Base-by-base conservation (phyloP, 768 basidiomycete species). In the Lyophyllum semitale region DNA sequence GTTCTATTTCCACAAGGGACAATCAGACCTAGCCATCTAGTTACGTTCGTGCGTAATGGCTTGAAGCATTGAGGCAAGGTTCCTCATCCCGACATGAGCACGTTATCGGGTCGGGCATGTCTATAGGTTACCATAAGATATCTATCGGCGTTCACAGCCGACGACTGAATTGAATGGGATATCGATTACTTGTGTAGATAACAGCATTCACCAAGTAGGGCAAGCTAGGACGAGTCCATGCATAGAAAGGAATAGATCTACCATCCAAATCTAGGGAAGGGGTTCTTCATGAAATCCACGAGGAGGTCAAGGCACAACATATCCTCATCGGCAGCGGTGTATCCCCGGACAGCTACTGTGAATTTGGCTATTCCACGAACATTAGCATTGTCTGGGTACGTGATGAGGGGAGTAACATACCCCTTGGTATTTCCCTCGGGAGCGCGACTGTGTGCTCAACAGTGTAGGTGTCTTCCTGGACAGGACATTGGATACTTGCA, bases 371-470 rank as follows among this genome's bases (percentile, higher is more conserved):
- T 27, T 27, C 33, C 22, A 46, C 29, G 17, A 38, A 23, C 38
- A 51, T 50, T 43, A 53, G 33, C 59, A 40, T 38, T 48, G 18
- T 25, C 48, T 17, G 26, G 38, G 26, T 27, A 32, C 46, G 25
- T 26, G 22, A 32, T 35, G 25, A 15, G 25, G 15, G 25, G 26
- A 50, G 18, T 20, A 63, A 48, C 77, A 51, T 54, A 84, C 85
- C 95, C 71, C 74, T 79, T 0, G 97, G 97, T 48, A 99, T 95
- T 73, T 98, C 94, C 63, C 81, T 90, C 12, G 97, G 97, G 12
- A 99, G 77, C 17, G 82, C 77, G 48, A 98, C 94, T 1, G 88
- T 93, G 62, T 98, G 94, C 8, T 73, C 73, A 38, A 98, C 84
- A n/a, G 65, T 73, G 70, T 98, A 88, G 0, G 73, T 53, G 2